A percentile compares a stretch with the other conserved stretches of the same genome.
These are phyloP conservation scores for Magnolia sinica DNA, from an alignment of 164 flowering plant species.

Conservation along the genomic window DNA sequence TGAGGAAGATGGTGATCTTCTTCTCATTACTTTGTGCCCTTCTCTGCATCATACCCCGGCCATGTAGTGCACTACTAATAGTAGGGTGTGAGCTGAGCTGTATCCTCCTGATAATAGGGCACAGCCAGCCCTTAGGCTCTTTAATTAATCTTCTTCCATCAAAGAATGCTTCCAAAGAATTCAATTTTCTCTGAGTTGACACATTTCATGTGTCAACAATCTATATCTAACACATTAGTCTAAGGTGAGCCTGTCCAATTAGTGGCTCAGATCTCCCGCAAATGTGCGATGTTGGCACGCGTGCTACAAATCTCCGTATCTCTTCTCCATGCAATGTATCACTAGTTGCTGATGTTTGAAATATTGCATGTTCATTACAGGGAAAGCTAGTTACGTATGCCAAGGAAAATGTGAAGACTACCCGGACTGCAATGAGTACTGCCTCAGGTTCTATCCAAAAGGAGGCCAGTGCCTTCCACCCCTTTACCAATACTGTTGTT, in stretches of 20 bases:
- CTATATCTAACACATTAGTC: background rate
- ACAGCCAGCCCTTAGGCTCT: no score
- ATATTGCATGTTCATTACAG: background rate
- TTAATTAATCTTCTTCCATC: no score
- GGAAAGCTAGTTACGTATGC: conserved; percentile 10
- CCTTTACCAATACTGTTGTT: conserved; percentile 23
- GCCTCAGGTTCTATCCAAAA: conserved; percentile 3
- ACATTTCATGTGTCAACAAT: background rate
- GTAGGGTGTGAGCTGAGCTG: no score
- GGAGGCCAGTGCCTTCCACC: conserved; percentile 20
- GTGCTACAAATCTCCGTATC: background rate
- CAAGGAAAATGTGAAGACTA: conserved; percentile 20
- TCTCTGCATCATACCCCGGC: no score
- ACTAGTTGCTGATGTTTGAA: background rate
- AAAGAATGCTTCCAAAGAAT: no score
- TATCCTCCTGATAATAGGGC: no score
- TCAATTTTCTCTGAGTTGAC: no score
- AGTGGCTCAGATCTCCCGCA: background rate
- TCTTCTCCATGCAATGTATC: background rate
- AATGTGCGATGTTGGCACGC: background rate
- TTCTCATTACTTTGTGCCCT: no score
- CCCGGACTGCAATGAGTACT: conserved; percentile 12
- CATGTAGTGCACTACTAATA: no score
- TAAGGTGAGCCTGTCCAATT: background rate
- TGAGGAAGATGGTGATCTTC: no score